Evolutionary conservation across 2,329 filamentous ascomycete genomes (phyloP).

Genomic region (Microthyrium microscopicum): DNA sequence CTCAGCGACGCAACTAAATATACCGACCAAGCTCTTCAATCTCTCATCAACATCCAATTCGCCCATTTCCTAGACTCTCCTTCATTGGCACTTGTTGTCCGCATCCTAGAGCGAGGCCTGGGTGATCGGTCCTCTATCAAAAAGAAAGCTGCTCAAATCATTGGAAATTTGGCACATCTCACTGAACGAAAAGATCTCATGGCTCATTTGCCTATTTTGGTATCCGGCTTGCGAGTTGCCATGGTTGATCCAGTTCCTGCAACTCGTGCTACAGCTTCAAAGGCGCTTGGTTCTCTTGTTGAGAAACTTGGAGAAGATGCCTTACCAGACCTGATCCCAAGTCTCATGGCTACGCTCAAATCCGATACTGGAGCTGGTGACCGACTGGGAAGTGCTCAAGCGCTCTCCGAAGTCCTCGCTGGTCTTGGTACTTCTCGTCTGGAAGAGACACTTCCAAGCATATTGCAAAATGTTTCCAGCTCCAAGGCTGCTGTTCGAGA

Average conservation of each 20-base stretch:
- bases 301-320: conserved; percentile 97
- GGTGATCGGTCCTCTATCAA: conserved; percentile 88
- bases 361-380: conserved; percentile 94
- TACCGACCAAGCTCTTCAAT: conserved; percentile 84
- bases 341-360: conserved; percentile 93
- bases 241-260: conserved; percentile 93
- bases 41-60: conserved; percentile 95
- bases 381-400: conserved; percentile 87
- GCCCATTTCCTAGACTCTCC: conserved; percentile 97
- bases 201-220: conserved; percentile 77
- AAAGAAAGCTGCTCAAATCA: conserved; percentile 90
- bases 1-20: conserved; percentile 95
- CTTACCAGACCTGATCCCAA: conserved; percentile 89
- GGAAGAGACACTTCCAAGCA: conserved; percentile 90
- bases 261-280: conserved; percentile 88
- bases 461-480: conserved; percentile 88
- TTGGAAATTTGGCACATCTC: conserved; percentile 90
- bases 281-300: conserved; percentile 87
- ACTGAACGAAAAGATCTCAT: conserved; percentile 92
- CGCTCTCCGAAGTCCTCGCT: conserved; percentile 87
- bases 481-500: conserved; percentile 80
- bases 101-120: conserved; percentile 85
- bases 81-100: conserved; percentile 83
- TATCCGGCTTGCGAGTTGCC: conserved; percentile 74
- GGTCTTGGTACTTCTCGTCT: conserved; percentile 82